Conservation (phyloP, 1,139 yeast genomes). For the Debaryomyces psychrophilus region DNA sequence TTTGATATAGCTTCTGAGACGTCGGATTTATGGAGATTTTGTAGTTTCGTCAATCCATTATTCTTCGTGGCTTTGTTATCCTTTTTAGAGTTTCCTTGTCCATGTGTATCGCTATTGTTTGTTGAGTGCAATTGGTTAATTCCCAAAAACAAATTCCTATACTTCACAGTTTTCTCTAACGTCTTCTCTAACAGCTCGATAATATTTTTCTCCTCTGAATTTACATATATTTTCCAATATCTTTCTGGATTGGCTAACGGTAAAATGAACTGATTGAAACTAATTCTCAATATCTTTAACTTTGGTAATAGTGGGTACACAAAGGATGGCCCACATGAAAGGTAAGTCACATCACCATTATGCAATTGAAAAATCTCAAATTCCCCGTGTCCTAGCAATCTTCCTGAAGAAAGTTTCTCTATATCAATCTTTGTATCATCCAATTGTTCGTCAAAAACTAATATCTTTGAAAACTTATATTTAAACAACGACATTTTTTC, state of each 20-base stretch:
- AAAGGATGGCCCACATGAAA: slow-evolving; percentile 59
- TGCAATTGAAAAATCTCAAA: slow-evolving; percentile 68
- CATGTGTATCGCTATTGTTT: background rate
- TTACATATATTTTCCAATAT: slow-evolving; percentile 66
- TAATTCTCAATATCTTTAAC: slow-evolving; percentile 58
- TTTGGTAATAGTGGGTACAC: slow-evolving; percentile 67
- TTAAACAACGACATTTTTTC: slow-evolving; percentile 45
- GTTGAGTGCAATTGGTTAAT: background rate
- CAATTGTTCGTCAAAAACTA: slow-evolving; percentile 46
- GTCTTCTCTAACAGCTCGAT: slow-evolving; percentile 41
- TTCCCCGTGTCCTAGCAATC: slow-evolving; percentile 61
- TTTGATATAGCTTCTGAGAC: background rate
- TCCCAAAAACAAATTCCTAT: slow-evolving; percentile 41
- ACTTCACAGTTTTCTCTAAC: slow-evolving; percentile 47
- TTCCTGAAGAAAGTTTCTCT: slow-evolving; percentile 35
- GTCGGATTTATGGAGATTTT: background rate
- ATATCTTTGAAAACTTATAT: slow-evolving; percentile 40
- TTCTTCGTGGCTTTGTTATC: background rate
- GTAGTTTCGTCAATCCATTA: background rate
- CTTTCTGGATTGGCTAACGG: slow-evolving; percentile 73
- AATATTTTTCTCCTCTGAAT: slow-evolving; percentile 35
- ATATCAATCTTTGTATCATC: slow-evolving; percentile 20
- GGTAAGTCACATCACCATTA: slow-evolving; percentile 63
- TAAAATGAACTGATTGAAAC: slow-evolving; percentile 55
- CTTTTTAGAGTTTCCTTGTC: background rate